Base-by-base conservation (phyloP, 1,284 basidiomycete genomes). In the Cutaneotrichosporon sp. region DNA sequence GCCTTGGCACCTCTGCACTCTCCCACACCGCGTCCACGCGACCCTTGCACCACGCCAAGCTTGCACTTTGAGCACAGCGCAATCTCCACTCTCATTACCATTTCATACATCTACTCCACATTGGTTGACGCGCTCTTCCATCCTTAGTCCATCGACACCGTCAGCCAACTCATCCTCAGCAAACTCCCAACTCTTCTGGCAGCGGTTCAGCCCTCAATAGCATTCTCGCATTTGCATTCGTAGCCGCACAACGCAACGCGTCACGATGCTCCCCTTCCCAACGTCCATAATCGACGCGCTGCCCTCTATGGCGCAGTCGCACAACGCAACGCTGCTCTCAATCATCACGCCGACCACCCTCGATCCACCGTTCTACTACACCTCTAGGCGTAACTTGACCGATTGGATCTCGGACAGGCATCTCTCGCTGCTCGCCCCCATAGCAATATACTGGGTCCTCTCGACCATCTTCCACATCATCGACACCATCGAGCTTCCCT, bases 391-490 rank as follows among this genome's bases (percentile, higher is more conserved):
- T 8, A 75, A 78, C 14, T 75, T 80, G 11, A 68, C 91, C 50
- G 74, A 82, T 9, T 77, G 78, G 46, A 64, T 92, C 49, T 80
- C 86, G 2, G 94, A 97, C 78, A 80, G 85, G 54, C 65, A 82
- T 59, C 76, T 93, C 35, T 82, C 88, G 4, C 78, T 97, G 48
- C 78, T 82, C 4, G 80, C 84, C 0, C 93, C 94, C 2, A 68
- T 97, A 55, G 53, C 87, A 54, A 82, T 84, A n/a, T 97, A 98
- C 78, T 99, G 96, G 94, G 61, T 75, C 3, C 75, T 86, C 38
- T 91, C 90, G 3, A 76, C 87, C 51, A 74, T 88, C 68, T 98
- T 94, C 78, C 84, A 91, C 68, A 64, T 76, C 27, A 80, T 98
- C 64, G 94, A 99, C 76, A 75, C 78, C 19, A 82, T 82, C 20